These are phyloP conservation scores for Coemansia sp. DNA, from an alignment of 192 early-diverging fungal genomes.

Conservation along the genomic window DNA sequence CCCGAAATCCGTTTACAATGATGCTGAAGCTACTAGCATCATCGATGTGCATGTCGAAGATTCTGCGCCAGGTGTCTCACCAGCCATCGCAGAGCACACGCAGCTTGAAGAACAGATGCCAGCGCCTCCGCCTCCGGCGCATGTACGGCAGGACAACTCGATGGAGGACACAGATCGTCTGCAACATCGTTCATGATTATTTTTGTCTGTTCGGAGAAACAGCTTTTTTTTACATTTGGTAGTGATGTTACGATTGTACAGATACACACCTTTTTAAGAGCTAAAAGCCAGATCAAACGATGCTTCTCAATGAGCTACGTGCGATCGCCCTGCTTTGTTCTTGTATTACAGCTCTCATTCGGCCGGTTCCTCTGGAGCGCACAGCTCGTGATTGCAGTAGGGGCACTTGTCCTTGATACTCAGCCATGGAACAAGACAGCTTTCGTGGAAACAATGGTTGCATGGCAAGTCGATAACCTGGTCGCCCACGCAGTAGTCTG, in stretches of 20 bases:
- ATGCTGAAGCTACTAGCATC: conserved; percentile 13
- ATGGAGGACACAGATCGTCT: neutral
- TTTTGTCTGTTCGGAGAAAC: neutral
- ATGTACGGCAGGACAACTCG: neutral
- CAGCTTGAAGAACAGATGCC: neutral
- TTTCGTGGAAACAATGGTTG: conserved; percentile 80
- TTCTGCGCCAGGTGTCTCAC: neutral
- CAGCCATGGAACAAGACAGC: conserved; percentile 85
- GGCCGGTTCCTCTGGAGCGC: conserved; percentile 5
- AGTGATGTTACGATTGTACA: neutral
- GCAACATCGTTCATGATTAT: neutral
- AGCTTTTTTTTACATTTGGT: too few relatives aligned
- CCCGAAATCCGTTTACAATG: conserved; percentile 5
- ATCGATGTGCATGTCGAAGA: neutral
- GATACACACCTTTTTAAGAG: neutral
- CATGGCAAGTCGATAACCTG: conserved; percentile 69
- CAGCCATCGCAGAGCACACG: neutral
- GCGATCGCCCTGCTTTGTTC: too few relatives aligned
- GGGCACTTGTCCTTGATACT: conserved; percentile 86
- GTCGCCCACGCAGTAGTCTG: conserved; percentile 70
- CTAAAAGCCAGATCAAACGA: neutral
- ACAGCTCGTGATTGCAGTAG: conserved; percentile 57
- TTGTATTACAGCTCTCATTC: neutral
- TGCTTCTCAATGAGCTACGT: too few relatives aligned
- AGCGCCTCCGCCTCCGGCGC: neutral